These are phyloP conservation scores for Ustanciosporium gigantosporum DNA, from an alignment of 1,284 basidiomycete genomes.

Conservation along the genomic window DNA sequence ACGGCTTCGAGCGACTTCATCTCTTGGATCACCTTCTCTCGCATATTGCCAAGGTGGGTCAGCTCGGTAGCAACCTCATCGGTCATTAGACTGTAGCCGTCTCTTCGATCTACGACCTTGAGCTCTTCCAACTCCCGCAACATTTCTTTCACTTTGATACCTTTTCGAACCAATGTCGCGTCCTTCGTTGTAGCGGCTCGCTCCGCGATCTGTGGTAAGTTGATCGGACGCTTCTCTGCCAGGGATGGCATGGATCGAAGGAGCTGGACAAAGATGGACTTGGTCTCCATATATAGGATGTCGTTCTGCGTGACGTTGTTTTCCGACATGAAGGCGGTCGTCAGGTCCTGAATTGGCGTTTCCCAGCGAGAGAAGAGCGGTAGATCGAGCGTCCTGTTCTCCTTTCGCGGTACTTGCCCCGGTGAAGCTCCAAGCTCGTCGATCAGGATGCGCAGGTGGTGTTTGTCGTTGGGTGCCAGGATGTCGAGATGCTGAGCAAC, in stretches of 20 bases:
- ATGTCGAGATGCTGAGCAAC: slow-evolving; percentile 93
- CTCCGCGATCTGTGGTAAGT: slow-evolving; percentile 87
- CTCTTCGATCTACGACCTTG: slow-evolving; percentile 78
- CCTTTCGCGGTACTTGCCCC: slow-evolving; percentile 91
- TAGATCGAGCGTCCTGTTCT: slow-evolving; percentile 91
- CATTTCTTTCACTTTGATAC: slow-evolving; percentile 99
- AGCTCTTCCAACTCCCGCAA: slow-evolving; percentile 90
- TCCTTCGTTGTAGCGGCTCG: slow-evolving; percentile 95
- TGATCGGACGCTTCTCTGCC: slow-evolving; percentile 82
- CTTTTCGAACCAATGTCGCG: slow-evolving; percentile 87
- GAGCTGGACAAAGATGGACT: slow-evolving; percentile 97
- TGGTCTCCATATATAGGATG: slow-evolving; percentile 99
- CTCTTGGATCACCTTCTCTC: slow-evolving; percentile 92
- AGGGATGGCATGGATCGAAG: slow-evolving; percentile 85
- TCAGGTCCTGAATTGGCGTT: slow-evolving; percentile 95
- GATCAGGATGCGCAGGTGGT: slow-evolving; percentile 91
- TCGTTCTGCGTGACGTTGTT: slow-evolving; percentile 96
- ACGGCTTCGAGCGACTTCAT: slow-evolving; percentile 90
- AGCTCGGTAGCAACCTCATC: slow-evolving; percentile 95
- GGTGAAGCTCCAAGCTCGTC: slow-evolving; percentile 94
- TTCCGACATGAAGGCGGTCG: slow-evolving; percentile 85
- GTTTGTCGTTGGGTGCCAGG: slow-evolving; percentile 92
- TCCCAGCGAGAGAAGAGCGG: slow-evolving; percentile 97
- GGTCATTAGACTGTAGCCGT: slow-evolving; percentile 90
- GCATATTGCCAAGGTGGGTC: slow-evolving; percentile 89